A percentile compares a stretch with the other conserved stretches of the same genome.
Evolutionary conservation across 352 stramenopile species (phyloP).

Genomic region (Phytophthora pluvialis): DNA sequence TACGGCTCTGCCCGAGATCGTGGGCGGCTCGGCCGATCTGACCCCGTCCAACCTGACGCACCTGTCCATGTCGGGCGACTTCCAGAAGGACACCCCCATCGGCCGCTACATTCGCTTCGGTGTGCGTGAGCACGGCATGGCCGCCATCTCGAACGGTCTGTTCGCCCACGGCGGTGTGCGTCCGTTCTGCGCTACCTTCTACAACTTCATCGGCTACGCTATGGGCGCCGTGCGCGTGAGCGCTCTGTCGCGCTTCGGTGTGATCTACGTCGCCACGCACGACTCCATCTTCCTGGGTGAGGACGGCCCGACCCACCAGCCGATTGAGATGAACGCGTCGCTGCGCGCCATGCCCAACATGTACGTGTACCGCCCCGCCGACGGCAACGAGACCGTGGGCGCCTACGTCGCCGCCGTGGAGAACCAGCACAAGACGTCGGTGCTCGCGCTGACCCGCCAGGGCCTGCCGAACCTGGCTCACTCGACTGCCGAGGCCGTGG

Average conservation of each 20-base stretch:
- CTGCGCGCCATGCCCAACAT: slow-evolving; percentile 98
- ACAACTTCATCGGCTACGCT: slow-evolving; percentile 99
- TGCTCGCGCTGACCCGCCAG: slow-evolving; percentile 95
- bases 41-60: slow-evolving; percentile 98
- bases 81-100: slow-evolving; percentile 96
- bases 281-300: slow-evolving; percentile 99
- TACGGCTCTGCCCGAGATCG: slow-evolving; percentile 93
- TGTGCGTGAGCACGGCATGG: slow-evolving; percentile 99
- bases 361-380: slow-evolving; percentile 96
- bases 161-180: slow-evolving; percentile 97
- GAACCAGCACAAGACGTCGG: slow-evolving; percentile 88
- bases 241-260: slow-evolving; percentile 94
- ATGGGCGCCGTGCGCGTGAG: slow-evolving; percentile 95
- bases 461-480: slow-evolving; percentile 91
- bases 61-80: slow-evolving; percentile 96
- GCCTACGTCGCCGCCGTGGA: slow-evolving; percentile 93
- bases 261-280: slow-evolving; percentile 99
- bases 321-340: slow-evolving; percentile 97
- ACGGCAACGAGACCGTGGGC: slow-evolving; percentile 98
- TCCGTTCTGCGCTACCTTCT: slow-evolving; percentile 99
- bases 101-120: slow-evolving; percentile 98
- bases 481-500: slow-evolving; percentile 90
- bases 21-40: slow-evolving; percentile 98
- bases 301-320: slow-evolving; percentile 99
- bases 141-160: slow-evolving; percentile 98